Evolutionary conservation across 306 rosid species (phyloP).

Genomic region (Cicer bijugum): DNA sequence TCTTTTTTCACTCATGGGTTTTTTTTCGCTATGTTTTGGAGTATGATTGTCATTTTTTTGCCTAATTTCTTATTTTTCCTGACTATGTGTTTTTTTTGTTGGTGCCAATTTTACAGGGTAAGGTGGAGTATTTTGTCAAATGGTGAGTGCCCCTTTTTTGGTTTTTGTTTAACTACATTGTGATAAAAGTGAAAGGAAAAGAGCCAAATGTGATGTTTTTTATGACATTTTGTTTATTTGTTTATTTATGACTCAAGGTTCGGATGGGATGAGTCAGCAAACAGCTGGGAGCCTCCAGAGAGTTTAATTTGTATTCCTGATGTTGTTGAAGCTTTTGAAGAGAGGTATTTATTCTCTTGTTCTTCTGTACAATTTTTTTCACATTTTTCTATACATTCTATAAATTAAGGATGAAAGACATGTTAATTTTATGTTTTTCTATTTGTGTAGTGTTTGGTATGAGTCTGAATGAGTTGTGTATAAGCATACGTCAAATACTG

Average conservation of each 20-base stretch:
- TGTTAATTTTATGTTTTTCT: background rate
- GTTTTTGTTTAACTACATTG: slow-evolving; percentile 5
- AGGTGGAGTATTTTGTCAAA: slow-evolving; percentile 79
- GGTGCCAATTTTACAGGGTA: slow-evolving; percentile 55
- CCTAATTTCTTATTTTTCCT: slow-evolving; percentile 20
- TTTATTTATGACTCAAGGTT: slow-evolving; percentile 54
- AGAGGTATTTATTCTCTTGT: slow-evolving; percentile 59
- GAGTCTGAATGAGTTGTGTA: slow-evolving; percentile 7
- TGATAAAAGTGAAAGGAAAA: slow-evolving; percentile 5
- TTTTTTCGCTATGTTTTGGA: background rate
- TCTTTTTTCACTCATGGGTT: background rate
- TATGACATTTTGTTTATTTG: background rate
- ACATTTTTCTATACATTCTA: slow-evolving; percentile 2
- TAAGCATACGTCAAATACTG: background rate
- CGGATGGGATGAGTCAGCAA: slow-evolving; percentile 84
- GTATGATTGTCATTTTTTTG: background rate
- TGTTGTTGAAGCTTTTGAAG: slow-evolving; percentile 76
- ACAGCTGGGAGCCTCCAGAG: slow-evolving; percentile 92
- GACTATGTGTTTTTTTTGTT: slow-evolving; percentile 16
- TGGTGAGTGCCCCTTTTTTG: slow-evolving; percentile 61
- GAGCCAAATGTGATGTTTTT: background rate
- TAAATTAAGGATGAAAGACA: background rate
- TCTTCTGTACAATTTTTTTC: background rate
- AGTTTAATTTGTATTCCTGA: slow-evolving; percentile 69
- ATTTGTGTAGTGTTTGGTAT: slow-evolving; percentile 29